These are phyloP conservation scores for Acanthamoeba healyi DNA, from an alignment of 208 protist genomes.

Conservation along the genomic window DNA sequence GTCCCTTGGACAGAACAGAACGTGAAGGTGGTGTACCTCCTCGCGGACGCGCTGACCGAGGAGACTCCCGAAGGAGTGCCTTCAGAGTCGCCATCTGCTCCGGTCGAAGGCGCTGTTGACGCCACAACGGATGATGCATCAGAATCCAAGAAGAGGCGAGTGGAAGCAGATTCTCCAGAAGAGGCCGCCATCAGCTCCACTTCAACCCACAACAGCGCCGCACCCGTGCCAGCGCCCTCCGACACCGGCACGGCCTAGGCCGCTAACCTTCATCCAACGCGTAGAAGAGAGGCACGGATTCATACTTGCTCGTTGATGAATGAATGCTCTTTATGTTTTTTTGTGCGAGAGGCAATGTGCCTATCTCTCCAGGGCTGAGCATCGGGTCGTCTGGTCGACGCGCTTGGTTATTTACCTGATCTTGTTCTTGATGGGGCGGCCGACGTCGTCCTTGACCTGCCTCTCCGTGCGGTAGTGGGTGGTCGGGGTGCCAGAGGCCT, in stretches of 20 bases:
- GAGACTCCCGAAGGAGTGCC: neutral
- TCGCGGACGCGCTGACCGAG: neutral
- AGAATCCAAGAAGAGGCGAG: neutral
- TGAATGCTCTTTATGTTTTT: neutral
- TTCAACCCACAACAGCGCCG: too few relatives aligned
- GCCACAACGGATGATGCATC: neutral
- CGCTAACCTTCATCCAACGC: too few relatives aligned
- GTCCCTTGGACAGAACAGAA: constrained; percentile 27
- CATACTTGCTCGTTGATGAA: too few relatives aligned
- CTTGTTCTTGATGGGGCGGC: constrained; percentile 59
- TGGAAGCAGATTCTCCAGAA: neutral
- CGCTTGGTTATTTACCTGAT: neutral
- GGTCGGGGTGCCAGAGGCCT: too few relatives aligned
- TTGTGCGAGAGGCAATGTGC: neutral
- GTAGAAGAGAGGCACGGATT: too few relatives aligned
- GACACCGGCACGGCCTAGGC: too few relatives aligned
- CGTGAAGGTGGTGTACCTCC: constrained; percentile 47
- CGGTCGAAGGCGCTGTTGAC: neutral
- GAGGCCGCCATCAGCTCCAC: too few relatives aligned
- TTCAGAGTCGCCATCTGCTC: neutral
- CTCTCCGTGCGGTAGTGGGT: constrained; percentile 3
- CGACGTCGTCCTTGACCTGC: constrained; percentile 52
- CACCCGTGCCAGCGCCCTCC: too few relatives aligned
- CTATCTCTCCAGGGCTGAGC: neutral
- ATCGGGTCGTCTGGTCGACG: neutral